Percentiles rank a stretch among this genome's conserved stretches.
These are phyloP conservation scores for Ustilago crameri DNA, from an alignment of 1,284 basidiomycete species.

Conservation along the genomic window DNA sequence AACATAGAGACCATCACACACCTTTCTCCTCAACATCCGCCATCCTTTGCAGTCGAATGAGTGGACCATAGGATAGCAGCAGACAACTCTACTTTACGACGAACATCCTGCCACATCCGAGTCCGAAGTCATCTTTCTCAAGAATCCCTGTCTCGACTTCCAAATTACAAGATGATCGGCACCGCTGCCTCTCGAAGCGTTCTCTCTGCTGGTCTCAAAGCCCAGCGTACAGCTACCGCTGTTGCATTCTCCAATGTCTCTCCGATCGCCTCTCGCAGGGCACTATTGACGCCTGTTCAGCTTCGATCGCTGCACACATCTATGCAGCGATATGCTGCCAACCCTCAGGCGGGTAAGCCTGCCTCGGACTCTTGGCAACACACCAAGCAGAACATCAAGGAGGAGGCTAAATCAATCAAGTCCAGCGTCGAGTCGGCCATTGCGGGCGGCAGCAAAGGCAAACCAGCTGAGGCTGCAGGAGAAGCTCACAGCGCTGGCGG, in stretches of 20 bases:
- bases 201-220: slow-evolving; percentile 14
- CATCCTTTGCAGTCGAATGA: slow-evolving; percentile 14
- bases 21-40: neutral
- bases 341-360: slow-evolving; percentile 63
- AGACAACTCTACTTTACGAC: no score
- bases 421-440: slow-evolving; percentile 52
- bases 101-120: no score
- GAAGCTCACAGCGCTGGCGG: slow-evolving; percentile 20
- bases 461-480: slow-evolving; percentile 18
- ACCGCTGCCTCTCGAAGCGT: slow-evolving; percentile 29
- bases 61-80: slow-evolving; percentile 9
- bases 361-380: slow-evolving; percentile 62
- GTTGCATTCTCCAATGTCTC: slow-evolving; percentile 7
- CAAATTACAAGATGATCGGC: slow-evolving; percentile 28
- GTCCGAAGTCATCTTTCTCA: no score
- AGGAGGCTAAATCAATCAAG: slow-evolving; percentile 53
- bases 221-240: slow-evolving; percentile 12
- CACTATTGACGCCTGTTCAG: slow-evolving; percentile 22
- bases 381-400: slow-evolving; percentile 64
- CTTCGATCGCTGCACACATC: slow-evolving; percentile 38
- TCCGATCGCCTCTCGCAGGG: slow-evolving; percentile 15
- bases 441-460: slow-evolving; percentile 39
- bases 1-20: slow-evolving; percentile 2
- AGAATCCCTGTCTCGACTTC: neutral
- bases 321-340: slow-evolving; percentile 45